Evolutionary conservation across 23 red algal species (phyloP).

Genomic region (Gracilaria gracilis): DNA sequence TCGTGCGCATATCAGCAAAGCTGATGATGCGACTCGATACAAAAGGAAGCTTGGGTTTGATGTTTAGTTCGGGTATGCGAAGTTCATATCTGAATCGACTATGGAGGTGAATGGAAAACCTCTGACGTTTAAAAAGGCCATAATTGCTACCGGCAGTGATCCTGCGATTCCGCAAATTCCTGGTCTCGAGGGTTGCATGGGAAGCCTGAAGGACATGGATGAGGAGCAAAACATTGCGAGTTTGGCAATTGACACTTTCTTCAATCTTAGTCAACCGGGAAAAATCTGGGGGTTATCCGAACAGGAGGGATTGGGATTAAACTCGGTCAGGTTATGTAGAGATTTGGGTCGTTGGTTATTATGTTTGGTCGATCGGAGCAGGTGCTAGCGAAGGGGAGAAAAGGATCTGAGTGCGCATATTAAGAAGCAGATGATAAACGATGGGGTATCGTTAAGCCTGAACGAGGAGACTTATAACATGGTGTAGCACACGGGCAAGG

Average conservation of each 20-base stretch:
- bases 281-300: constrained; percentile 71
- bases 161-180: constrained; percentile 67
- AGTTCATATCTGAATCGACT: constrained; percentile 43
- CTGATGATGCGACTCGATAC: constrained; percentile 69
- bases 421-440: constrained; percentile 61
- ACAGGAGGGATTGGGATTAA: constrained; percentile 82
- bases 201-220: constrained; percentile 36
- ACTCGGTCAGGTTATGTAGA: constrained; percentile 68
- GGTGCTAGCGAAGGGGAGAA: constrained; percentile 83
- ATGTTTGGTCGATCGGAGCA: constrained; percentile 76
- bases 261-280: constrained; percentile 72
- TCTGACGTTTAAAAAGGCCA: constrained; percentile 59
- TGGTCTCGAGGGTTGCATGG: constrained; percentile 58
- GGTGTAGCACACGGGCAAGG: constrained; percentile 56
- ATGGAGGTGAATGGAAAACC: constrained; percentile 72
- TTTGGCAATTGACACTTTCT: constrained; percentile 77
- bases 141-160: constrained; percentile 75
- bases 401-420: constrained; percentile 57
- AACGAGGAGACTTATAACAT: constrained; percentile 52
- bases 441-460: constrained; percentile 68
- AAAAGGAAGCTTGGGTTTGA: constrained; percentile 76
- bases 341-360: constrained; percentile 61
- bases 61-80: constrained; percentile 78
- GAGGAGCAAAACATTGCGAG: constrained; percentile 36
- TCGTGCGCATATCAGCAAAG: constrained; percentile 74